Conservation (phyloP, 176 grass and related monocot species). For the Metroxylon sagu region DNA sequence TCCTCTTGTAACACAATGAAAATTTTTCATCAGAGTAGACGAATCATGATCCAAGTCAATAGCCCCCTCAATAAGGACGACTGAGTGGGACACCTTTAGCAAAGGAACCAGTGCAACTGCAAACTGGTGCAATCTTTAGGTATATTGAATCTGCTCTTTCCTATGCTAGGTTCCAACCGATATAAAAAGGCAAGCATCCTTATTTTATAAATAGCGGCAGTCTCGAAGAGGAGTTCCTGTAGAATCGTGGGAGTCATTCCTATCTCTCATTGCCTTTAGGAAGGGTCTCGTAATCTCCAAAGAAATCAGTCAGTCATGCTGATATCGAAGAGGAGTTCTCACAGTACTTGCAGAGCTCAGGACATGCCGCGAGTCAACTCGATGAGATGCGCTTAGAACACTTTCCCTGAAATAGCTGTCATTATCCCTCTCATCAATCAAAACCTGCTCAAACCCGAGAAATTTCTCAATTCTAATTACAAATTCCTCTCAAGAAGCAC, state of each 20-base stretch:
- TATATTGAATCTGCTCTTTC: constrained; percentile 25
- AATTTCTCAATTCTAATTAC: constrained; percentile 36
- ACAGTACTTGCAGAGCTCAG: constrained; percentile 77
- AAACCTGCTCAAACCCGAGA: constrained; percentile 76
- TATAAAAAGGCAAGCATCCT: constrained; percentile 90
- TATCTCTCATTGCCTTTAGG: constrained; percentile 27
- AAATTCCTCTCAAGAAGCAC: constrained; percentile 43
- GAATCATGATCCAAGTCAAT: constrained; percentile 57
- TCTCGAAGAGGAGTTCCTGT: constrained; percentile 71
- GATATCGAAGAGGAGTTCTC: constrained; percentile 77
- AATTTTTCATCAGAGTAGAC: constrained; percentile 10
- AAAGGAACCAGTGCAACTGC: constrained; percentile 76
- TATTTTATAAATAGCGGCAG: constrained; percentile 65
- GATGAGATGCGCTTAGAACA: constrained; percentile 41
- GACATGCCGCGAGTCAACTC: constrained; percentile 25
- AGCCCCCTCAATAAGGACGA: constrained; percentile 81
- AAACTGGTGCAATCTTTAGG: constrained; percentile 74
- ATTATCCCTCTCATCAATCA: constrained; percentile 90
- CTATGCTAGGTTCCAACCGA: constrained; percentile 51
- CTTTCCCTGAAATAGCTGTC: constrained; percentile 65
- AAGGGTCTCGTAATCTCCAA: constrained; percentile 50
- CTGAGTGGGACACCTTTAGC: constrained; percentile 73
- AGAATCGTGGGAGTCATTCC: constrained; percentile 60
- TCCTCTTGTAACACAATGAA: constrained; percentile 41
- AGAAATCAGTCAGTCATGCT: constrained; percentile 49